phyloP scores from a whole-genome alignment of 257 asterid species.

The Linaria vulgaris region DNA sequence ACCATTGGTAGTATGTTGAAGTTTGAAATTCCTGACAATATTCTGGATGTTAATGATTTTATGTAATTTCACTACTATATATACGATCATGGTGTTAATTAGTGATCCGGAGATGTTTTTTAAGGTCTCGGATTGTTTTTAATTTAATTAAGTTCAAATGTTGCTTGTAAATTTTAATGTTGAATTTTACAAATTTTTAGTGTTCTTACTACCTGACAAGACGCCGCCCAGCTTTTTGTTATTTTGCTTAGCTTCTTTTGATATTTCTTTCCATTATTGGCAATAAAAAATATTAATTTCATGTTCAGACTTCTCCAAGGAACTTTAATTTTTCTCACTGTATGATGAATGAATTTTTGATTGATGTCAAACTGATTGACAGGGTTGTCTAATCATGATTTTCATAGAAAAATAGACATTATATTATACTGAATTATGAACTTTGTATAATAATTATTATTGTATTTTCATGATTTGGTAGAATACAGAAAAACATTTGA shows the following conservation, averaged over 20 bases:
- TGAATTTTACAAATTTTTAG: constrained; percentile 21
- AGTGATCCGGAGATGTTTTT: constrained; percentile 18
- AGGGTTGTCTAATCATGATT: too few relatives aligned
- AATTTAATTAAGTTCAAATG: not conserved
- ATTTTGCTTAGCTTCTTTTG: constrained; percentile 1
- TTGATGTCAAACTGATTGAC: not conserved
- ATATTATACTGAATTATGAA: too few relatives aligned
- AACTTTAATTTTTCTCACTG: constrained; percentile 14
- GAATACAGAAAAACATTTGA: too few relatives aligned
- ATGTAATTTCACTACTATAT: constrained; percentile 29
- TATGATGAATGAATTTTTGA: constrained; percentile 10
- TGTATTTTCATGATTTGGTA: too few relatives aligned
- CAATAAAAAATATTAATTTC: not conserved
- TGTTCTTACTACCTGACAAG: constrained; percentile 2
- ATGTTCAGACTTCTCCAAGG: not conserved
- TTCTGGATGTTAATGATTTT: constrained; percentile 59
- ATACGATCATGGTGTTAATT: not conserved
- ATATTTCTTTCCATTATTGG: constrained; percentile 27
- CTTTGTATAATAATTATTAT: too few relatives aligned
- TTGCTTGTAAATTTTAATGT: constrained; percentile 30
- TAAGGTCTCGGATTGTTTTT: constrained; percentile 21
- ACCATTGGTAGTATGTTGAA: constrained; percentile 52
- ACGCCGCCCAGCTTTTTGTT: not conserved
- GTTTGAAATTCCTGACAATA: constrained; percentile 52
- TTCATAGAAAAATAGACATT: too few relatives aligned